Conservation (phyloP, 148 eudicot species). For the Rhododendron vialii region DNA sequence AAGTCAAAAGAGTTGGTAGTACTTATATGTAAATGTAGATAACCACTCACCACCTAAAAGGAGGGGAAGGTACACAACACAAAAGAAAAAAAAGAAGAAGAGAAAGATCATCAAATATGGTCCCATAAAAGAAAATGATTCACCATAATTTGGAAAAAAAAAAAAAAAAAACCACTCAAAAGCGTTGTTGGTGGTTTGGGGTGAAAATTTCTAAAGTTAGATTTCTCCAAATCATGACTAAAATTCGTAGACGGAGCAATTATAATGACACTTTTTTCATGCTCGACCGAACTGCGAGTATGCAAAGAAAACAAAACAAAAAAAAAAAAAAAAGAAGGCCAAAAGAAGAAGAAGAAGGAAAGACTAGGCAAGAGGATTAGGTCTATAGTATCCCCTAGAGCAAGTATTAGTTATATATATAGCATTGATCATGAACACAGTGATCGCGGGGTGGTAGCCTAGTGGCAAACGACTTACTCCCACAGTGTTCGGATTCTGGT, state of each 20-base stretch:
- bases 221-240: constrained; percentile 4
- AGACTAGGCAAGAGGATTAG: background rate
- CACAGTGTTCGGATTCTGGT: background rate
- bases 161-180: background rate
- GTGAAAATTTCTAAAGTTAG: background rate
- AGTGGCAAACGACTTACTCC: background rate
- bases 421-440: background rate
- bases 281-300: background rate
- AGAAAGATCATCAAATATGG: background rate
- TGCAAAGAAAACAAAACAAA: background rate
- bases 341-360: background rate
- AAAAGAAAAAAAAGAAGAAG: background rate
- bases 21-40: no score
- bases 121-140: constrained; percentile 1
- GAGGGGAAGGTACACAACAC: background rate
- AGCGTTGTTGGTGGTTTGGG: constrained; percentile 14
- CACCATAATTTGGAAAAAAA: background rate
- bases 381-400: background rate
- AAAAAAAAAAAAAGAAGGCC: no score
- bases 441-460: background rate
- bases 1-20: background rate
- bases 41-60: background rate
- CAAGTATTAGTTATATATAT: no score
- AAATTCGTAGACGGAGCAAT: background rate
- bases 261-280: background rate